Evolutionary conservation across 345 rosid genomes (phyloP), one percentile per base, ranked within the genome.

Genomic region (Acer saccharum): DNA sequence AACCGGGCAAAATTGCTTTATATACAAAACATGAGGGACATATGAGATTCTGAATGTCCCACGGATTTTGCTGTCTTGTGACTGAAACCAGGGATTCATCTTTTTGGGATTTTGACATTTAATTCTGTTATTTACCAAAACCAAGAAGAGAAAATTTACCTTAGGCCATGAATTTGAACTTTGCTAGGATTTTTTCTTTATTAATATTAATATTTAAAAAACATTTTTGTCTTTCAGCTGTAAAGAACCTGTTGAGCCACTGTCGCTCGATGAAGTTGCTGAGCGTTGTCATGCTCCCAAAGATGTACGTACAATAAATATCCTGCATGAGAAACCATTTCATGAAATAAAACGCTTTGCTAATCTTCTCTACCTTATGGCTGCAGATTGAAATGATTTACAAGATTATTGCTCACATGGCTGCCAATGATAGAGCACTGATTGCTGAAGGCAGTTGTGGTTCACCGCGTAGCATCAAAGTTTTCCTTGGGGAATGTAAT

Each of bases 371-470:
- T 75, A 23, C 67, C 65, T 79, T 46, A 57, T 72, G 64, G 10
- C 44, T 81, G 84, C 94, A 96, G 99, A 91, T 92, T n/a, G 99
- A 96, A 84, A 96, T 96, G 97, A 92, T 96, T 65, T 89, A 93
- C 90, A 96, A 94, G 86, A 96, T 96, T 69, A 82, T 94, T n/a
- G 89, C 92, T 0, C 99, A 94, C 83, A 96, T 93, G 96, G 97
- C 94, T 70, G 98, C 97, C 48, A 96, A 96, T 12, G 97, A 90
- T 77, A 88, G 97, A 90, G 98, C 94, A 65, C 74, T 94, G 55
- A 87, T 96, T 68, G 98, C 95, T 12, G 98, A 96, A 87, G 99
- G 97, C 73, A 86, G 85, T 82, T 96, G 99, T 54, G 98, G 98
- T 71, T 96, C 99, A 52, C 99, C 97, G 0, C 85, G 94, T 60